Evolutionary conservation across 1,139 yeast genomes (phyloP), one percentile per base, ranked within the genome.

Genomic region (Debaryomyces udenii): DNA sequence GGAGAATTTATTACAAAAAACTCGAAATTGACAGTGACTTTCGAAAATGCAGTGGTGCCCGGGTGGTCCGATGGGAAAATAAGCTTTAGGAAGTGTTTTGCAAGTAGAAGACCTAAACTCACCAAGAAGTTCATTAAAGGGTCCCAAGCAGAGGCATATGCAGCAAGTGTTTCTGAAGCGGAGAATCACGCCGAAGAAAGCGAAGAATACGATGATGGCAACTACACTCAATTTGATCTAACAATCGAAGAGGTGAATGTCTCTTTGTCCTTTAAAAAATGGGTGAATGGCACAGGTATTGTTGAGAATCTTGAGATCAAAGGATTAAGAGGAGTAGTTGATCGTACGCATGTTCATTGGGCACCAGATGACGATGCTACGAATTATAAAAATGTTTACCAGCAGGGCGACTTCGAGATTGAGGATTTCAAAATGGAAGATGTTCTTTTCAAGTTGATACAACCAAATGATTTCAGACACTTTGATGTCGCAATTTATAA

Each of bases 41-140:
- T 93, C 57, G 99, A 93, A 57, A 85, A 81, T 57, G 99, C 99
- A 2, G 87, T 91, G 44, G 96, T 90, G 3, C 98, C 98, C 0
- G 90, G 90, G 40, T 91, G 97, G 97, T 77, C 83, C 36, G 90
- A 86, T 50, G 96, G 97, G 1, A 84, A 81, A 49, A 88, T 93
- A 41, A 79, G 85, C 31, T 86, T 93, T 61, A 79, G 83, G 45
- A 88, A 90, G 52, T 95, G 96, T 41, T 85, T 85, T 59, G 93
- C 91, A 1, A 86, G 96, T 41, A 75, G 87, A 52, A 72, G 98
- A 43, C 99, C 99, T 0, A 73, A 76, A 47, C 65, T 68, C 27
- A 59, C 68, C 14, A 66, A 70, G 58, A 74, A 59, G 41, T 81
- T 84, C 51, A 71, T 70, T 24, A 86, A 88, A 51, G 93, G 93